A percentile compares a stretch with the other conserved stretches of the same genome.
Evolutionary conservation across 345 rosid species (phyloP).

Genomic region (Clarkia xantiana): DNA sequence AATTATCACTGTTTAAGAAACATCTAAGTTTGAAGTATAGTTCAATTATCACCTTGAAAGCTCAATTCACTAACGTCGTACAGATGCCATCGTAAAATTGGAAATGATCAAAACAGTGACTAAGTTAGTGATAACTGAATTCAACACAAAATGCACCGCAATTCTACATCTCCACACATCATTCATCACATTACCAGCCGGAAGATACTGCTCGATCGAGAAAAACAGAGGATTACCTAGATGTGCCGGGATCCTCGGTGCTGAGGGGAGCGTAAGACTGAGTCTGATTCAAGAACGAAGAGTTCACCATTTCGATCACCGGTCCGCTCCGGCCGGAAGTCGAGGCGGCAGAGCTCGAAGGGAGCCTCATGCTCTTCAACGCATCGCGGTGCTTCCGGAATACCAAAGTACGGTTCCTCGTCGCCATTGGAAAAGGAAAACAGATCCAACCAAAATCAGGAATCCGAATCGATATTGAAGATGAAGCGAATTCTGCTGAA

Average conservation of each 20-base stretch:
- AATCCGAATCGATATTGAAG: no score
- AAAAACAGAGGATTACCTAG: conserved; percentile 25
- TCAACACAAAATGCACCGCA: no score
- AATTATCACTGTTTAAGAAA: no score
- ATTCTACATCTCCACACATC: no score
- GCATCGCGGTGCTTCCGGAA: conserved; percentile 74
- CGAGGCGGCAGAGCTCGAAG: conserved; percentile 29
- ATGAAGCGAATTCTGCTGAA: no score
- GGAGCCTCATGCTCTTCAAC: conserved; percentile 73
- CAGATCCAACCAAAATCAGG: no score
- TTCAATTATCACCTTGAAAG: no score
- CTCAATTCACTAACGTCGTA: no score
- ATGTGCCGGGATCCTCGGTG: conserved; percentile 66
- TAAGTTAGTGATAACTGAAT: no score
- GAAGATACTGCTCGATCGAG: neutral
- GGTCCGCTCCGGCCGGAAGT: conserved; percentile 39
- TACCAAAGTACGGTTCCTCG: conserved; percentile 64
- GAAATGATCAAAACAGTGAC: no score
- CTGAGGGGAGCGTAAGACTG: conserved; percentile 72
- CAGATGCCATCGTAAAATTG: no score
- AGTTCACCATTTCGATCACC: conserved; percentile 82
- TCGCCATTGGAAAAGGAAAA: conserved; percentile 37
- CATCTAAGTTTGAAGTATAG: no score
- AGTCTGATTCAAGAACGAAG: conserved; percentile 57
- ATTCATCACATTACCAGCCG: neutral